A percentile compares a stretch with the other conserved stretches of the same genome.
Evolutionary conservation across 805 yeast species (phyloP).

Genomic region (Blastobotrys terrestris): DNA sequence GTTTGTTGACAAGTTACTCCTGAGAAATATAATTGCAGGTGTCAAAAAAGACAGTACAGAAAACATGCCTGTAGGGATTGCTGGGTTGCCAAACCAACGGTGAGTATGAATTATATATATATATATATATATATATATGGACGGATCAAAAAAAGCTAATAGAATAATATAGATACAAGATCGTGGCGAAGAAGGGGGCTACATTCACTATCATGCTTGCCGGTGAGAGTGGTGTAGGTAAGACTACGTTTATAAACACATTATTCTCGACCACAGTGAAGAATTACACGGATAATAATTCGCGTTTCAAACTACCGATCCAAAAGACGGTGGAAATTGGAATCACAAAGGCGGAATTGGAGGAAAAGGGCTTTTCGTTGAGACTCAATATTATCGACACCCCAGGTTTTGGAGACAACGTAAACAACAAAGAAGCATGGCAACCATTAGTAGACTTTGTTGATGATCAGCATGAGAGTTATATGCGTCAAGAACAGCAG

Average conservation of each 20-base stretch:
- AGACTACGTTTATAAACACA: slow-evolving; percentile 74
- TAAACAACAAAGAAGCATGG: slow-evolving; percentile 64
- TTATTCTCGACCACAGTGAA: slow-evolving; percentile 52
- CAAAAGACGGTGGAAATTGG: slow-evolving; percentile 36
- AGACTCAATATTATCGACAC: slow-evolving; percentile 64
- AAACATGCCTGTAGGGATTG: slow-evolving; percentile 24
- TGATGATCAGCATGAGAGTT: slow-evolving; percentile 68
- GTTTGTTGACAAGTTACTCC: background rate
- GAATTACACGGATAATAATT: slow-evolving; percentile 36
- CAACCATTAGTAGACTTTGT: slow-evolving; percentile 62
- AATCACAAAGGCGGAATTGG: slow-evolving; percentile 43
- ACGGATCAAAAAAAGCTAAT: background rate
- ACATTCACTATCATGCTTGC: slow-evolving; percentile 76
- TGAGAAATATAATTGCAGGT: background rate
- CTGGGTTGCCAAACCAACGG: slow-evolving; percentile 31
- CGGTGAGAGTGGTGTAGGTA: slow-evolving; percentile 77
- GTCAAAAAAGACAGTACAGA: background rate
- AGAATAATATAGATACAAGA: slow-evolving; percentile 28
- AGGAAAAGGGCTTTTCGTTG: slow-evolving; percentile 54
- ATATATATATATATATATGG: too few relatives aligned
- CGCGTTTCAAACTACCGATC: slow-evolving; percentile 34
- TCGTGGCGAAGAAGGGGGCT: slow-evolving; percentile 49
- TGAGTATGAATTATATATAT: slow-evolving; percentile 2
- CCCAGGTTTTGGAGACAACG: slow-evolving; percentile 68
- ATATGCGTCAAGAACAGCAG: slow-evolving; percentile 72